A percentile compares a stretch with the other conserved stretches of the same genome.
Conservation (phyloP, 148 eudicot species). For the Persicaria tinctoria region DNA sequence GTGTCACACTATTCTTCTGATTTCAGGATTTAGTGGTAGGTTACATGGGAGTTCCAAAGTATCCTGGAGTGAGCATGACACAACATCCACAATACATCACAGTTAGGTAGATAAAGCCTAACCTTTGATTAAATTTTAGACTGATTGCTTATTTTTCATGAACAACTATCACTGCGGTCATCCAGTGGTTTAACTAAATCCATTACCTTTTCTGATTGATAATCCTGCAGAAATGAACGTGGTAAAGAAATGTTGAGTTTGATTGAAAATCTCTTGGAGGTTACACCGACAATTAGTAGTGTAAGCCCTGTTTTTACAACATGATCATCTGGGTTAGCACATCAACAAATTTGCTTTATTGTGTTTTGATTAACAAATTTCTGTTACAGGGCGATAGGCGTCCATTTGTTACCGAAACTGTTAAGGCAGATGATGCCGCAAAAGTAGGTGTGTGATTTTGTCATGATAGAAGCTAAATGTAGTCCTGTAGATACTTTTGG, state of each 20-base stretch:
- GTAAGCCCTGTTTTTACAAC: conserved; percentile 34
- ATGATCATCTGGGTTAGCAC: background rate
- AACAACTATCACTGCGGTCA: background rate
- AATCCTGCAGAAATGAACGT: conserved; percentile 67
- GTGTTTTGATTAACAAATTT: background rate
- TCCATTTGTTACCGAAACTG: conserved; percentile 85
- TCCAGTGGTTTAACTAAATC: background rate
- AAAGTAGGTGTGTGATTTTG: conserved; percentile 59
- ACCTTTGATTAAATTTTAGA: background rate
- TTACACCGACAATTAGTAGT: conserved; percentile 73
- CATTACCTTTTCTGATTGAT: background rate
- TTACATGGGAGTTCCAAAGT: conserved; percentile 98
- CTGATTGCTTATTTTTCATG: background rate
- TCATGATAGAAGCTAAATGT: background rate
- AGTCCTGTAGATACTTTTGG: background rate
- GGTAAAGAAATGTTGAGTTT: conserved; percentile 89
- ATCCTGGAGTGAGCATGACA: conserved; percentile 87
- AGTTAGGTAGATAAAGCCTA: conserved; percentile 49
- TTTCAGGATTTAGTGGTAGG: conserved; percentile 93
- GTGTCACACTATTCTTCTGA: conserved; percentile 13
- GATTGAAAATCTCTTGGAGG: conserved; percentile 71
- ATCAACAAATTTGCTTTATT: background rate
- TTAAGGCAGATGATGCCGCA: conserved; percentile 91
- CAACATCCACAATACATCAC: conserved; percentile 97
- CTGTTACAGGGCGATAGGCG: conserved; percentile 71